Conservation (phyloP, 1,284 basidiomycete species). For the Blastosporella zonata region DNA sequence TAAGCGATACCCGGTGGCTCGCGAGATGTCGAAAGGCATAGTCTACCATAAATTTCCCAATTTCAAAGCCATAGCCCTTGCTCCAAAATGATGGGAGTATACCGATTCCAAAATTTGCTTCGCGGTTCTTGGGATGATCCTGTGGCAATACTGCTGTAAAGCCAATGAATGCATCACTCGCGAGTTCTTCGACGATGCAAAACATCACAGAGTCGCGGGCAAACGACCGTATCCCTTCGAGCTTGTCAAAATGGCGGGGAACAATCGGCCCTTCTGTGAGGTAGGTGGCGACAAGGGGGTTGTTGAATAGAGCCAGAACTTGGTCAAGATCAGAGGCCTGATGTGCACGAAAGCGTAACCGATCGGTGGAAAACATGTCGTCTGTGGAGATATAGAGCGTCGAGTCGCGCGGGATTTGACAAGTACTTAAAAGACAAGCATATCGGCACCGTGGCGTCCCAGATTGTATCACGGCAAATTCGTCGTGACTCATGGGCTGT, state of each 20-base stretch:
- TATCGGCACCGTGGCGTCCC: neutral
- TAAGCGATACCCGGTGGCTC: constrained; percentile 29
- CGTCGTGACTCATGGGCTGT: no score
- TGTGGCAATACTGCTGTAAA: constrained; percentile 28
- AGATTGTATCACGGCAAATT: no score
- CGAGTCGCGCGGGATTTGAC: neutral
- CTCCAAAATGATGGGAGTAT: constrained; percentile 26
- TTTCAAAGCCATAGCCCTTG: constrained; percentile 33
- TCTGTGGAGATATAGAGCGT: neutral
- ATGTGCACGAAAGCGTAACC: constrained; percentile 27
- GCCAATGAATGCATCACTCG: constrained; percentile 36
- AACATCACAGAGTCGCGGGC: constrained; percentile 30
- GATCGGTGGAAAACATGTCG: constrained; percentile 27
- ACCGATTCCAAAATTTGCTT: constrained; percentile 27
- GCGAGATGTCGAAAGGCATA: constrained; percentile 29
- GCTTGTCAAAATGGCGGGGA: constrained; percentile 24
- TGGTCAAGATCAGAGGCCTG: constrained; percentile 31
- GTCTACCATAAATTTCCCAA: constrained; percentile 29
- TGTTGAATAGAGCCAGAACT: constrained; percentile 31
- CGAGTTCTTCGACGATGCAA: constrained; percentile 31
- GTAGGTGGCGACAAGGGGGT: constrained; percentile 32
- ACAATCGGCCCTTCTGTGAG: constrained; percentile 28
- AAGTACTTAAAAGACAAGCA: neutral
- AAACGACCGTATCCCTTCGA: constrained; percentile 24
- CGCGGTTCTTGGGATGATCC: constrained; percentile 27